Conservation (phyloP, 176 grass and related monocot genomes). For the Oryza coarctata region DNA sequence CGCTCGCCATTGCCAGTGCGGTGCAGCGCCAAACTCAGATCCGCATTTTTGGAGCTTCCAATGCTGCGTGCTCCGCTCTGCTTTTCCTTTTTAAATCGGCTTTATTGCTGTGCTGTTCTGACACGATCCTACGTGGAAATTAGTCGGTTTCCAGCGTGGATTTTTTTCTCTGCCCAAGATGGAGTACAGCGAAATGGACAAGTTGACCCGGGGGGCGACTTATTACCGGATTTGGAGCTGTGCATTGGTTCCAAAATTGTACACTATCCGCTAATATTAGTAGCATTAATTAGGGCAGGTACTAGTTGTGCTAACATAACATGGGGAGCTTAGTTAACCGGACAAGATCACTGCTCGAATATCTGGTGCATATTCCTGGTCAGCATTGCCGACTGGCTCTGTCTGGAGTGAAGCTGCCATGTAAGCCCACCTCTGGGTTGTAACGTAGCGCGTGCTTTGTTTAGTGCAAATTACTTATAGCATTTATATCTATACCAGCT, state of each 20-base stretch:
- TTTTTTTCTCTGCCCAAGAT: neutral
- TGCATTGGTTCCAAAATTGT: neutral
- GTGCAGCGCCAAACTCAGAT: slow-evolving; percentile 20
- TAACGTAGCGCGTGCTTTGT: neutral
- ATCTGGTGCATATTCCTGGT: neutral
- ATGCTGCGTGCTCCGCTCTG: neutral
- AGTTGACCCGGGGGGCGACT: no score
- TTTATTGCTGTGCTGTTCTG: neutral
- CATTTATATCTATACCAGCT: neutral
- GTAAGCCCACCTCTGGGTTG: neutral
- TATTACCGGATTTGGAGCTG: neutral
- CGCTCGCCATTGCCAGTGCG: neutral
- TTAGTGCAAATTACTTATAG: neutral
- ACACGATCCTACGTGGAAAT: neutral
- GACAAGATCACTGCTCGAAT: neutral
- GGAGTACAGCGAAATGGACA: neutral
- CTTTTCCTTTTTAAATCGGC: neutral
- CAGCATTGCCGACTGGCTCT: neutral
- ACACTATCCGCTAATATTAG: no score
- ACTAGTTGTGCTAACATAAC: no score
- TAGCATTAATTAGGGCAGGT: no score
- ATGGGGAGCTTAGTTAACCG: neutral
- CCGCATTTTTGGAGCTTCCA: neutral
- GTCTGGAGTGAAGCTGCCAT: neutral
- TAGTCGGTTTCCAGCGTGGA: neutral